These are phyloP conservation scores for Colletotrichum ledebouriae DNA, from an alignment of 2,329 filamentous ascomycete genomes.

Conservation along the genomic window DNA sequence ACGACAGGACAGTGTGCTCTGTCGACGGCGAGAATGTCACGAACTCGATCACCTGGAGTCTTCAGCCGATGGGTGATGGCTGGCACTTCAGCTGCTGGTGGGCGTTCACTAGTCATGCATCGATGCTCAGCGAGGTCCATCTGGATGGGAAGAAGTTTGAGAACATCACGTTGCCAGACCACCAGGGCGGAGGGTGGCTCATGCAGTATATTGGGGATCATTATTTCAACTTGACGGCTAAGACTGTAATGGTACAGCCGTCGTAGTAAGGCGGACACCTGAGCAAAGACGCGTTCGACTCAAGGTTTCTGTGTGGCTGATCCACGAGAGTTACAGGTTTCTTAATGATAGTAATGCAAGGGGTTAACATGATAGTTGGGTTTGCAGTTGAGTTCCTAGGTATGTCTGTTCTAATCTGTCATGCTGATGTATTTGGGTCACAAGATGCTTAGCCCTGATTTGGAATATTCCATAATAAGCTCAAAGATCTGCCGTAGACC, in stretches of 20 bases:
- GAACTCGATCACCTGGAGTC: conserved; percentile 34
- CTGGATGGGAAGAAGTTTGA: conserved; percentile 12
- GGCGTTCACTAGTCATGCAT: conserved; percentile 34
- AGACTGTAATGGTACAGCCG: conserved; percentile 1
- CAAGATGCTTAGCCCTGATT: no score
- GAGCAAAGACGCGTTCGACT: no score
- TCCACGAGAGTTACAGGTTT: no score
- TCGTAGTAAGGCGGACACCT: not conserved
- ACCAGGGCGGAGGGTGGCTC: conserved; percentile 23
- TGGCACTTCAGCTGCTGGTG: conserved; percentile 40
- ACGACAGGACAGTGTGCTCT: conserved; percentile 24
- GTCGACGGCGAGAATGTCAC: not conserved
- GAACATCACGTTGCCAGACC: conserved; percentile 5
- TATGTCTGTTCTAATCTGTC: no score
- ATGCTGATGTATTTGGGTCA: no score
- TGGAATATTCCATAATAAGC: not conserved
- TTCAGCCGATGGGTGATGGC: conserved; percentile 29
- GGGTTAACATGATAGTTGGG: no score
- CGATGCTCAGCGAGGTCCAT: conserved; percentile 18
- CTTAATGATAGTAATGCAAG: no score
- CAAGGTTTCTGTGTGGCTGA: no score
- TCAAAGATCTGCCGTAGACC: conserved; percentile 39
- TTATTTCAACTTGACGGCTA: conserved; percentile 7
- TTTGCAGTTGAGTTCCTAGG: no score
- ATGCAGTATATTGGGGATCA: conserved; percentile 19